Evolutionary conservation across 257 asterid species (phyloP).

Genomic region (Solanum habrochaites): DNA sequence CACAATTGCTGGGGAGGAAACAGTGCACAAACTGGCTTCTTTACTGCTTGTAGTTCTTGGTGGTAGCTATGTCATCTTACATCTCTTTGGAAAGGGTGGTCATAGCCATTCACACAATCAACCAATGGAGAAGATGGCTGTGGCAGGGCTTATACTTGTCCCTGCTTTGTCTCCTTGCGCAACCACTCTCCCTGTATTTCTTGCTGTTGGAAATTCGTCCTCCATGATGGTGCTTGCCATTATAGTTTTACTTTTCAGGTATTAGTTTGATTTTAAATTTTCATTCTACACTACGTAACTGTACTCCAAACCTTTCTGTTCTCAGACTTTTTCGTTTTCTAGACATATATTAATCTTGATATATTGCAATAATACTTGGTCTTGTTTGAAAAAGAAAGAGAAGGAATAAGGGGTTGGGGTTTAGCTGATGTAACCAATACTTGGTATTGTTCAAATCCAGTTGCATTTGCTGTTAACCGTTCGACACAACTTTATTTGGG

Average conservation of each 20-base stretch:
- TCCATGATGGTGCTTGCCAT: conserved; percentile 96
- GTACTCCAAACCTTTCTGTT: background rate
- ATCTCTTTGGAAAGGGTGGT: conserved; percentile 76
- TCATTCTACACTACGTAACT: background rate
- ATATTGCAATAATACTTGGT: background rate
- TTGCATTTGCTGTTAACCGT: background rate
- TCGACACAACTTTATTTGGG: background rate
- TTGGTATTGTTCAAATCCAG: background rate
- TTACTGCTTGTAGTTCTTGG: conserved; percentile 78
- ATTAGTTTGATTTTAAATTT: background rate
- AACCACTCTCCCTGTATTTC: conserved; percentile 96
- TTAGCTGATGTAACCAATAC: background rate
- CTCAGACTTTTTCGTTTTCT: background rate
- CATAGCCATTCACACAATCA: conserved; percentile 94
- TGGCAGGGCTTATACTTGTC: conserved; percentile 92
- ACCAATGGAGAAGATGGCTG: conserved; percentile 99
- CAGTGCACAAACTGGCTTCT: conserved; percentile 93
- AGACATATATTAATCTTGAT: background rate
- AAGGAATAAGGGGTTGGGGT: background rate
- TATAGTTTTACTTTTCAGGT: conserved; percentile 89
- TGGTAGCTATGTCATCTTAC: conserved; percentile 63
- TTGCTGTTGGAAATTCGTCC: conserved; percentile 91
- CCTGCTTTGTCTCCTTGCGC: conserved; percentile 98
- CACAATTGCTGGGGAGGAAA: conserved; percentile 99
- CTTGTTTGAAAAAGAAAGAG: background rate